phyloP scores from a whole-genome alignment of 352 stramenopile species.

The Phytophthora meadii region DNA sequence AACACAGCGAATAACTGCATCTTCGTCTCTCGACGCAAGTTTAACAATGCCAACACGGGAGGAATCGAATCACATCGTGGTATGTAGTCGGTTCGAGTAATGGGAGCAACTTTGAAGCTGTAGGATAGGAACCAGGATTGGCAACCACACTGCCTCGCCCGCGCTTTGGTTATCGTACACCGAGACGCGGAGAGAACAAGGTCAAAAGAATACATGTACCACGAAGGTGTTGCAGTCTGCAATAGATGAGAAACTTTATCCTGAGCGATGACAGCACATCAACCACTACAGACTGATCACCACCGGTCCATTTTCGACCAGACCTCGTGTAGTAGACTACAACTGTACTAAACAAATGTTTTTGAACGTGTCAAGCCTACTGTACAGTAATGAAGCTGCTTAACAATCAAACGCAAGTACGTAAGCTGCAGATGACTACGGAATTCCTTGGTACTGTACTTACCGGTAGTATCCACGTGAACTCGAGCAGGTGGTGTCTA shows the following conservation, averaged over 20 bases:
- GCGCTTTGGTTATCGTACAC: background rate
- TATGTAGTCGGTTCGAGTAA: conserved; percentile 16
- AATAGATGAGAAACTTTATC: background rate
- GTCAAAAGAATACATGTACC: background rate
- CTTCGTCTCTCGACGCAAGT: background rate
- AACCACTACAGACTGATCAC: conserved; percentile 15
- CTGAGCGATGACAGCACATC: background rate
- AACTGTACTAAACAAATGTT: too few species aligned
- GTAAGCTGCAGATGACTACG: too few species aligned
- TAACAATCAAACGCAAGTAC: too few species aligned
- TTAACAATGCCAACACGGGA: conserved; percentile 10
- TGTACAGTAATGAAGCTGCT: too few species aligned
- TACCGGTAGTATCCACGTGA: too few species aligned
- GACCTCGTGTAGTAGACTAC: background rate
- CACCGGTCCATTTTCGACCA: conserved; percentile 1
- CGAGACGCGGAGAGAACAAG: background rate
- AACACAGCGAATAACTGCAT: conserved; percentile 20
- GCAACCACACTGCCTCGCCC: background rate
- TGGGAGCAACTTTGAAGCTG: conserved; percentile 15
- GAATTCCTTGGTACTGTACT: too few species aligned
- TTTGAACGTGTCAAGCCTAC: too few species aligned
- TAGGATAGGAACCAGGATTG: conserved; percentile 33
- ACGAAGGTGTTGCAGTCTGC: too few species aligned
- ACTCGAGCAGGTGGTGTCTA: conserved; percentile 1
- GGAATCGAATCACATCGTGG: conserved; percentile 1